These are phyloP conservation scores for Chrysosporium queenslandicum DNA, from an alignment of 2,329 filamentous ascomycete genomes.

Conservation along the genomic window DNA sequence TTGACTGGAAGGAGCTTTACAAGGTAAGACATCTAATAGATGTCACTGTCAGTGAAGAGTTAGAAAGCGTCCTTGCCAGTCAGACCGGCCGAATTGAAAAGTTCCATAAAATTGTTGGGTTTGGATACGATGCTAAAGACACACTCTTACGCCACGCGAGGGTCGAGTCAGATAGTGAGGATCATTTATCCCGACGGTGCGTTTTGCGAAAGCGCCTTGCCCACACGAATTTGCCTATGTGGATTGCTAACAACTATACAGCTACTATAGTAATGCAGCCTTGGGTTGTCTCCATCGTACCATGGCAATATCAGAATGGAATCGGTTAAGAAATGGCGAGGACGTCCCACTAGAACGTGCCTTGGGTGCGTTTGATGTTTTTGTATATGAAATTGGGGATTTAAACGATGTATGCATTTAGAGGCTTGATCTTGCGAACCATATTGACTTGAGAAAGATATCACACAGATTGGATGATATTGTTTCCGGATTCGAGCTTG, in stretches of 20 bases:
- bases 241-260: conserved; percentile 27
- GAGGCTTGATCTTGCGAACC: background rate
- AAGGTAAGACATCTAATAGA: conserved; percentile 47
- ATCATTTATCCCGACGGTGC: conserved; percentile 56
- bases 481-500: conserved; percentile 46
- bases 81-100: conserved; percentile 60
- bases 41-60: conserved; percentile 40
- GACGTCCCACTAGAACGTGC: conserved; percentile 58
- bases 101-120: conserved; percentile 58
- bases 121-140: conserved; percentile 85
- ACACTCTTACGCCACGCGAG: conserved; percentile 58
- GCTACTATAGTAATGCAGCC: conserved; percentile 64
- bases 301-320: conserved; percentile 70
- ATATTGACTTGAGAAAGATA: conserved; percentile 40
- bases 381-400: conserved; percentile 68
- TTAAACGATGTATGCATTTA: conserved; percentile 52
- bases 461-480: conserved; percentile 55
- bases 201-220: background rate
- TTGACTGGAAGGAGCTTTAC: conserved; percentile 67
- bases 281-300: conserved; percentile 72
- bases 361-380: conserved; percentile 78
- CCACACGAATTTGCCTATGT: conserved; percentile 15
- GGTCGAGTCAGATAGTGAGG: conserved; percentile 51
- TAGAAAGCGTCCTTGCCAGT: conserved; percentile 61
- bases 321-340: conserved; percentile 43